These are phyloP conservation scores for Osmanthus fragrans DNA, from an alignment of 257 asterid species.

Conservation along the genomic window DNA sequence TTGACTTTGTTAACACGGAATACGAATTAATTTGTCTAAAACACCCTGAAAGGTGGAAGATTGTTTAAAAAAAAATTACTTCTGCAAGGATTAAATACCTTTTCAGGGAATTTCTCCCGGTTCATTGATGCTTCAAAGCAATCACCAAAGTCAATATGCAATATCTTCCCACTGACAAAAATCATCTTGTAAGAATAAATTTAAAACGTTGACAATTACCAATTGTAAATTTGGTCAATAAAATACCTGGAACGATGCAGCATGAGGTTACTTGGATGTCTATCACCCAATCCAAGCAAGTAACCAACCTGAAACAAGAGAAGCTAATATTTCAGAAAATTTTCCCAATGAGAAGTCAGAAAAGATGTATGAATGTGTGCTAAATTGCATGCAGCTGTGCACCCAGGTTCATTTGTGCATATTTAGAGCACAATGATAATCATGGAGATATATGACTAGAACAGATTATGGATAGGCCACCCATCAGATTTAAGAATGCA, in stretches of 20 bases:
- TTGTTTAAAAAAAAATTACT: background rate
- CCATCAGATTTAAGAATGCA: background rate
- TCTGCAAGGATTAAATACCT: constrained; percentile 41
- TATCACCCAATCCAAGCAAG: constrained; percentile 97
- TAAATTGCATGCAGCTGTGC: background rate
- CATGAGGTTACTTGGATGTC: constrained; percentile 99
- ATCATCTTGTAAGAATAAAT: constrained; percentile 21
- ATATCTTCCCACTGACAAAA: constrained; percentile 86
- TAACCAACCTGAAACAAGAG: constrained; percentile 76
- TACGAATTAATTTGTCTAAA: constrained; percentile 3
- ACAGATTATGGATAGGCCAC: background rate
- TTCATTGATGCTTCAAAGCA: constrained; percentile 99
- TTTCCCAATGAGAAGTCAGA: background rate
- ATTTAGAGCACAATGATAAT: background rate
- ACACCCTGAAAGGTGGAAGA: constrained; percentile 5
- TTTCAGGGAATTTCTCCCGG: constrained; percentile 97
- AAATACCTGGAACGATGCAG: constrained; percentile 84
- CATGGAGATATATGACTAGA: background rate
- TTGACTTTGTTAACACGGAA: background rate
- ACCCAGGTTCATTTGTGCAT: background rate
- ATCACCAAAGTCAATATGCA: constrained; percentile 99
- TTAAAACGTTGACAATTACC: constrained; percentile 15
- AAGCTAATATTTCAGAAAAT: constrained; percentile 16
- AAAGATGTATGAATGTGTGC: background rate
- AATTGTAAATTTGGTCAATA: background rate